phyloP scores from a whole-genome alignment of 768 basidiomycete genomes.

The Rubroboletus pulcherrimus region DNA sequence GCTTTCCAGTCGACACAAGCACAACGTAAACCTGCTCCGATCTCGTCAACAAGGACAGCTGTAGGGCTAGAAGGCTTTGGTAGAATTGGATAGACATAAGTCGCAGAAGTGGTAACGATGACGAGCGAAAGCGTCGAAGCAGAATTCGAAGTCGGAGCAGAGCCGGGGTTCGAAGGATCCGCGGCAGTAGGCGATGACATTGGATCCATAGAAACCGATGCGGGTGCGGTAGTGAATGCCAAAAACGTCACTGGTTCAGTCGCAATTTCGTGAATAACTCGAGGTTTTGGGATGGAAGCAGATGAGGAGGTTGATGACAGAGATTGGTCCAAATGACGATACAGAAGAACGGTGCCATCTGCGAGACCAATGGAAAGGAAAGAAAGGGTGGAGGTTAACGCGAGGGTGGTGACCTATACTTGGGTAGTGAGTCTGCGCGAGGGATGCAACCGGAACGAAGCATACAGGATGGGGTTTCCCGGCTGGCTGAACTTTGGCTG shows the following conservation, averaged over 20 bases:
- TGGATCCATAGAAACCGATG: slow-evolving; percentile 23
- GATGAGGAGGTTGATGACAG: slow-evolving; percentile 61
- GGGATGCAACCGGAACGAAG: neutral
- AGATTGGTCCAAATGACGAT: slow-evolving; percentile 89
- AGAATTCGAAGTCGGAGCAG: slow-evolving; percentile 14
- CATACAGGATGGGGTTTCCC: slow-evolving; percentile 77
- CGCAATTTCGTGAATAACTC: slow-evolving; percentile 76
- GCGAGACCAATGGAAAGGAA: slow-evolving; percentile 93
- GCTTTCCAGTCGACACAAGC: slow-evolving; percentile 72
- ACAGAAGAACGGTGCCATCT: slow-evolving; percentile 90
- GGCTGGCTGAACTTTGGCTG: slow-evolving; percentile 69
- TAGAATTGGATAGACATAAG: slow-evolving; percentile 71
- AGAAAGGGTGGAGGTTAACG: slow-evolving; percentile 70
- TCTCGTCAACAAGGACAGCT: slow-evolving; percentile 75
- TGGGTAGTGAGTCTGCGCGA: neutral
- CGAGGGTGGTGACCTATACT: slow-evolving; percentile 68
- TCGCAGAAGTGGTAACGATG: slow-evolving; percentile 83
- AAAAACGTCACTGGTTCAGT: slow-evolving; percentile 91
- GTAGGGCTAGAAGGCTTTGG: slow-evolving; percentile 66
- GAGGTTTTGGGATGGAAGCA: slow-evolving; percentile 81
- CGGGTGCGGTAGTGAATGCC: slow-evolving; percentile 59
- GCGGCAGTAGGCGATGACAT: slow-evolving; percentile 10
- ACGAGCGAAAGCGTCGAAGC: slow-evolving; percentile 59
- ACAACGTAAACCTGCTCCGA: slow-evolving; percentile 82
- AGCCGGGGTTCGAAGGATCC: slow-evolving; percentile 15